Evolutionary conservation across 176 grass and related monocot genomes (phyloP).

Genomic region (Areca catechu): DNA sequence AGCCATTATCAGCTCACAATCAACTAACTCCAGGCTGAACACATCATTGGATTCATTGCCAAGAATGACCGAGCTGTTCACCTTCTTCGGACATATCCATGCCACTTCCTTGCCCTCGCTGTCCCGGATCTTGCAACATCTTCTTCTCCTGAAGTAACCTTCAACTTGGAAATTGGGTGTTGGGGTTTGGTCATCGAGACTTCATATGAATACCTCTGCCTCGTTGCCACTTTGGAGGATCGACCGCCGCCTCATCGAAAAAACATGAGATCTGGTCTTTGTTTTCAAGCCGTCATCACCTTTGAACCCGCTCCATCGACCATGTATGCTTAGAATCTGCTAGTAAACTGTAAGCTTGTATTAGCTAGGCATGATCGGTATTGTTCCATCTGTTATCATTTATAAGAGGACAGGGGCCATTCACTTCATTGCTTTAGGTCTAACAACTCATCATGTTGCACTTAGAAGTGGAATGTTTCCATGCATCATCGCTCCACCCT

Average conservation of each 20-base stretch:
- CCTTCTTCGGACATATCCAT: constrained; percentile 34
- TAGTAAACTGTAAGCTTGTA: not conserved
- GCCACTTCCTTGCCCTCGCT: constrained; percentile 50
- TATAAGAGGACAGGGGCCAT: no score
- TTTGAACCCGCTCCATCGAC: constrained; percentile 59
- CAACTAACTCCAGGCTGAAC: constrained; percentile 69
- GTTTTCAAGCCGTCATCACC: constrained; percentile 26
- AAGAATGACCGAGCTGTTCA: constrained; percentile 28
- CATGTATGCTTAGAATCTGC: constrained; percentile 81
- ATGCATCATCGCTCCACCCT: no score
- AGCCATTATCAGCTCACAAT: constrained; percentile 57
- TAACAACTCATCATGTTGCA: no score
- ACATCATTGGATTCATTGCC: constrained; percentile 75
- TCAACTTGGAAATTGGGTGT: constrained; percentile 33
- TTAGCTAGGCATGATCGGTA: no score
- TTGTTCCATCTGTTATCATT: no score
- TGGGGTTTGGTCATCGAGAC: not conserved
- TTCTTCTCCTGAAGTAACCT: constrained; percentile 55
- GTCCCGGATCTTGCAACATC: constrained; percentile 49
- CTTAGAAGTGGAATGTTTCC: no score
- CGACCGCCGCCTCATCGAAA: constrained; percentile 48
- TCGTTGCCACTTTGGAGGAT: constrained; percentile 36
- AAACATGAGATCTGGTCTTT: constrained; percentile 18
- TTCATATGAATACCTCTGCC: constrained; percentile 49
- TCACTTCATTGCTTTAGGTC: no score